phyloP scores from a whole-genome alignment of 2,329 filamentous ascomycete species.

The Colletotrichum echinochloae region DNA sequence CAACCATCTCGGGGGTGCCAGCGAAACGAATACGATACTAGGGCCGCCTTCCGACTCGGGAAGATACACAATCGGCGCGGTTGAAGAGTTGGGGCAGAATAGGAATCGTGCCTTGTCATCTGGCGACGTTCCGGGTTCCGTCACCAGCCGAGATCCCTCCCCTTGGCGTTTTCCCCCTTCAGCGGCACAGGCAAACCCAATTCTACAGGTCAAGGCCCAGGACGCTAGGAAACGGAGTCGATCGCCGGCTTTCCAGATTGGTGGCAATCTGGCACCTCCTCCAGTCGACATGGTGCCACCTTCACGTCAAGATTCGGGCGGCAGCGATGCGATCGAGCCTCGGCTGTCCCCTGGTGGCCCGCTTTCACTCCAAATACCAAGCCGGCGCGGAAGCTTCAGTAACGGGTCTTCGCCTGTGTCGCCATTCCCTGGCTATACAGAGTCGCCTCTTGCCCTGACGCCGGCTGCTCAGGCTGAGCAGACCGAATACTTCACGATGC shows the following conservation, averaged over 20 bases:
- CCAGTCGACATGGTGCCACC: conserved; percentile 45
- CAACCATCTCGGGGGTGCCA: conserved; percentile 40
- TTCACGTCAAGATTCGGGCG: conserved; percentile 21
- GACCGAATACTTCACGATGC: conserved; percentile 68
- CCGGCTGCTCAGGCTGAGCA: conserved; percentile 56
- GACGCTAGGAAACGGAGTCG: conserved; percentile 46
- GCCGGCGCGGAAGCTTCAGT: conserved; percentile 56
- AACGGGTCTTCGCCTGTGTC: conserved; percentile 63
- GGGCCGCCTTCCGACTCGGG: conserved; percentile 32
- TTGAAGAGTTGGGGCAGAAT: conserved; percentile 36
- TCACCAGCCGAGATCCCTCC: conserved; percentile 30
- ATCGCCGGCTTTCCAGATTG: conserved; percentile 51
- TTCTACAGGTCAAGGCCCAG: conserved; percentile 29
- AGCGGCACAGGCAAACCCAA: conserved; percentile 22
- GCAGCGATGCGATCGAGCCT: conserved; percentile 14
- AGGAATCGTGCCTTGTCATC: conserved; percentile 62
- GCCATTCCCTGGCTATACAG: conserved; percentile 77
- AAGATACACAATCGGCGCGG: conserved; percentile 36
- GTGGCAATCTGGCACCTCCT: conserved; percentile 57
- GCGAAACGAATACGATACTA: conserved; percentile 29
- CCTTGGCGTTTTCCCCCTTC: conserved; percentile 33
- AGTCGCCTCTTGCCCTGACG: conserved; percentile 63
- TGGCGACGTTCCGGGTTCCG: conserved; percentile 52
- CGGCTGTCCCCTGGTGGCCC: conserved; percentile 38
- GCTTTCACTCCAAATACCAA: conserved; percentile 62